Evolutionary conservation across 495 filamentous ascomycete species (phyloP).

Genomic region (Neurospora sp.): DNA sequence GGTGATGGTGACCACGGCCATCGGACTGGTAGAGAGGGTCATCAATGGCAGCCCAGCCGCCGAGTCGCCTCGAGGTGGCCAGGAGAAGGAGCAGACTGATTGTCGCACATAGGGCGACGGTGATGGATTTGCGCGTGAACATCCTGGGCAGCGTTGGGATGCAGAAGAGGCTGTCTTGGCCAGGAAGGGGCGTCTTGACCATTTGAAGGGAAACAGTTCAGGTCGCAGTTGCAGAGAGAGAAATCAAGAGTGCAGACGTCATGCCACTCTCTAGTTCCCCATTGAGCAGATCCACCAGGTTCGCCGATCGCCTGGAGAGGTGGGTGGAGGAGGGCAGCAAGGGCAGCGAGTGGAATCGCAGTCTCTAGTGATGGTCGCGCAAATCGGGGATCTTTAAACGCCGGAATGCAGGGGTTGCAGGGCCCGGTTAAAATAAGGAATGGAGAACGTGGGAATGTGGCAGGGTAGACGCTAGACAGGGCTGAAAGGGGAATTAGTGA

Average conservation of each 20-base stretch:
- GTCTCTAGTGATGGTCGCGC: background rate
- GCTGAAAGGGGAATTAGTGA: background rate
- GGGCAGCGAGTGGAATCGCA: background rate
- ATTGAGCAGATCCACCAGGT: background rate
- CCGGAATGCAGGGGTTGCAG: background rate
- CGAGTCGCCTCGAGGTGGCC: slow-evolving; percentile 16
- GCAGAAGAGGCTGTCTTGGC: background rate
- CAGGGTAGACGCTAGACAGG: background rate
- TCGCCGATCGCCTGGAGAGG: background rate
- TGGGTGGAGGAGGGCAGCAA: background rate
- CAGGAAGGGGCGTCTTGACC: background rate
- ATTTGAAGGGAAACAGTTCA: background rate
- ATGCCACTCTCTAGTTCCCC: background rate
- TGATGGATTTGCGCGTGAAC: slow-evolving; percentile 8
- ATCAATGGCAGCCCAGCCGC: slow-evolving; percentile 16
- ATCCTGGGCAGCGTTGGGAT: slow-evolving; percentile 8
- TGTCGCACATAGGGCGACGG: slow-evolving; percentile 7
- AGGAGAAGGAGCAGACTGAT: slow-evolving; percentile 20
- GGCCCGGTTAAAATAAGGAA: background rate
- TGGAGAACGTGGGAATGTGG: background rate
- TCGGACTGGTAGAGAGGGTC: slow-evolving; percentile 7
- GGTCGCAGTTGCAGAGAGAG: background rate
- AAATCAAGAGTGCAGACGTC: background rate
- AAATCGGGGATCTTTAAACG: background rate
- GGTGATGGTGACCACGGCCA: background rate